These are phyloP conservation scores for Blumeriella jaapii DNA, from an alignment of 2,329 filamentous ascomycete genomes.

Conservation along the genomic window DNA sequence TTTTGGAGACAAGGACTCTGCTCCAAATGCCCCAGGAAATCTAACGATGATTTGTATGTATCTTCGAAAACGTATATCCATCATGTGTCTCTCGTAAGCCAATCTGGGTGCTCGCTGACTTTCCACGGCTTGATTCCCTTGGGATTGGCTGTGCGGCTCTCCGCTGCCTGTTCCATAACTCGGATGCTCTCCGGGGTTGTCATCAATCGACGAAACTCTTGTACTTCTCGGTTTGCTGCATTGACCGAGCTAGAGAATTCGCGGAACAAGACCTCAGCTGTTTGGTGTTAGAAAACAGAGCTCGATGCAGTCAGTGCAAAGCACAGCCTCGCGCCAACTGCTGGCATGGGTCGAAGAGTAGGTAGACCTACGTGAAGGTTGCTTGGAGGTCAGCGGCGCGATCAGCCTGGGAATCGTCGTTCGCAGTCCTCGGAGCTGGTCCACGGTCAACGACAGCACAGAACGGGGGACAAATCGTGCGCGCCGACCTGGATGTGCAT, in stretches of 20 bases:
- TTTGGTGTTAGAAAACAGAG: constrained; percentile 1
- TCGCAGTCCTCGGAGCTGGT: constrained; percentile 36
- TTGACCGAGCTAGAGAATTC: constrained; percentile 38
- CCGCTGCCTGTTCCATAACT: constrained; percentile 39
- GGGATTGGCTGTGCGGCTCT: constrained; percentile 43
- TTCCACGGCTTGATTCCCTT: constrained; percentile 48
- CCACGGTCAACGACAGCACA: background rate
- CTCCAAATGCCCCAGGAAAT: background rate
- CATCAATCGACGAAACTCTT: constrained; percentile 29
- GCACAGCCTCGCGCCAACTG: background rate
- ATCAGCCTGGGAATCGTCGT: constrained; percentile 39
- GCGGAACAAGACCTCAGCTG: constrained; percentile 40
- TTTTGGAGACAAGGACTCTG: too few species aligned
- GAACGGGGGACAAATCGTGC: background rate
- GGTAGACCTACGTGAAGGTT: constrained; percentile 37
- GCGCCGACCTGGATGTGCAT: constrained; percentile 28
- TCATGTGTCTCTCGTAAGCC: constrained; percentile 31
- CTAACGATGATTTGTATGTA: background rate
- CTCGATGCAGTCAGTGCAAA: background rate
- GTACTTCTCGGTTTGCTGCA: constrained; percentile 38
- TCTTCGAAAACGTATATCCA: background rate
- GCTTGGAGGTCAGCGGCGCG: constrained; percentile 38
- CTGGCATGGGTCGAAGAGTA: background rate
- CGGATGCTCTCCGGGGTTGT: constrained; percentile 25
- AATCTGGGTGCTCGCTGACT: constrained; percentile 46